Evolutionary conservation across 2,329 filamentous ascomycete genomes (phyloP).

Genomic region (Cladosporium sp.): DNA sequence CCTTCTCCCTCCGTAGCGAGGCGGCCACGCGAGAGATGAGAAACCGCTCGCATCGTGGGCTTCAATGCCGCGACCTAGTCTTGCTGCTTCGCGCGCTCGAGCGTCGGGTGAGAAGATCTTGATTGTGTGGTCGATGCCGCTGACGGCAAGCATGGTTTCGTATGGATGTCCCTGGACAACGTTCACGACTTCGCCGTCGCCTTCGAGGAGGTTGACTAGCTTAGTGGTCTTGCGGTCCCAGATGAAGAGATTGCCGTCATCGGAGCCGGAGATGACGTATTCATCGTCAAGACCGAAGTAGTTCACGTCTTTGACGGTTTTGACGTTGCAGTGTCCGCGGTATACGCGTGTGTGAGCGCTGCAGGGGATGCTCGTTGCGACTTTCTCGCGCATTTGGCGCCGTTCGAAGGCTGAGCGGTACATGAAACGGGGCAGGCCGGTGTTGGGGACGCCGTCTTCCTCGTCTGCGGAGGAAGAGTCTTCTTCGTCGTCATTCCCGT

Average conservation of each 20-base stretch:
- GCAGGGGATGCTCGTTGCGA: conserved; percentile 54
- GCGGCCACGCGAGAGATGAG: conserved; percentile 36
- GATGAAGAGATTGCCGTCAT: conserved; percentile 64
- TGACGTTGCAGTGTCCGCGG: conserved; percentile 62
- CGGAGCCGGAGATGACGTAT: conserved; percentile 64
- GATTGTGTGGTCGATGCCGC: conserved; percentile 64
- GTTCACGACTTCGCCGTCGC: conserved; percentile 66
- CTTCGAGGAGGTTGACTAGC: conserved; percentile 62
- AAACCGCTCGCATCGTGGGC: conserved; percentile 42
- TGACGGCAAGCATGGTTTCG: conserved; percentile 62
- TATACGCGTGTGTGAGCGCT: conserved; percentile 55
- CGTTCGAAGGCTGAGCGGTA: conserved; percentile 49
- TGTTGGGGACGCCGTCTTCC: conserved; percentile 31
- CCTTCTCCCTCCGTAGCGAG: conserved; percentile 15
- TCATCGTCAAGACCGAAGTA: conserved; percentile 64
- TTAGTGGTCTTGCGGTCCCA: conserved; percentile 61
- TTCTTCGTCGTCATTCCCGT: conserved; percentile 19
- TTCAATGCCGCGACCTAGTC: conserved; percentile 54
- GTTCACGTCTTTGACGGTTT: conserved; percentile 66
- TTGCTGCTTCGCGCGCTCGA: conserved; percentile 53
- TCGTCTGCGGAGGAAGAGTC: conserved; percentile 34
- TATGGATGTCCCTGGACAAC: conserved; percentile 65
- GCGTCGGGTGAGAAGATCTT: conserved; percentile 64
- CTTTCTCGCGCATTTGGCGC: conserved; percentile 44
- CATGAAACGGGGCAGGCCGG: conserved; percentile 33